Evolutionary conservation across 169 alveolate genomes (phyloP), one percentile per base, ranked within the genome.

Genomic region (Theileria luwenshuni): DNA sequence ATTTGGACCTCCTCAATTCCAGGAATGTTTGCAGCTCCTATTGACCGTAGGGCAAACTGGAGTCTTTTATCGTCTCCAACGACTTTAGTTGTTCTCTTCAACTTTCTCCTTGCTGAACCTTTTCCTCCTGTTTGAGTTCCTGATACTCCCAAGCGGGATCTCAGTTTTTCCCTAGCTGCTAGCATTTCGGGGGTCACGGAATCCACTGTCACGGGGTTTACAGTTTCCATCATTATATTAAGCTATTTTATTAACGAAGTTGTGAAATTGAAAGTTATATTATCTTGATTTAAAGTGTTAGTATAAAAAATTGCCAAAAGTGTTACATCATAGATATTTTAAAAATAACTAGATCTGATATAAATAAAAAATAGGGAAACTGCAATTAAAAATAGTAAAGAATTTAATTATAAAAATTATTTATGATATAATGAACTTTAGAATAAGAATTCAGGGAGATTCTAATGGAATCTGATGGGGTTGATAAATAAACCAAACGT

Each of bases 1-100:
- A 97, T 80, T 79, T 94, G 95, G 41, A 96, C 97, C 77, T 97
- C 99, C 69, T 96, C 99, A 41, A 96, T 94, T 52, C 95, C 98
- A 21, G 95, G 95, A 67, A 97, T 91, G 67, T 93, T 94, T 72
- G 97, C 94, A 54, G 96, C 96, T 32, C 99, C 98, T 68, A 94
- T 90, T 58, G 96, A 93, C 81, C 95, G 92, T 56, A 96, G 84
- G 45, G 94, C 94, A 23, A 92, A 73, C 87, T 93, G 97, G 27
- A 96, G 90, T 73, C 95, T 94, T 90, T 95, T 95, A 83, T 94
- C 98, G 74, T 97, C 99, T 15, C 94, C 94, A 28, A 80, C 92
- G 17, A 92, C 85, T 85, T 94, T 93, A 83, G 90, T 94, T 32
- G 91, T 96, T 63, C 89, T 92, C 91, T 94, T 95, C 75, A 92